These are phyloP conservation scores for Aspergillus leporis DNA, from an alignment of 495 filamentous ascomycete genomes.

Conservation along the genomic window DNA sequence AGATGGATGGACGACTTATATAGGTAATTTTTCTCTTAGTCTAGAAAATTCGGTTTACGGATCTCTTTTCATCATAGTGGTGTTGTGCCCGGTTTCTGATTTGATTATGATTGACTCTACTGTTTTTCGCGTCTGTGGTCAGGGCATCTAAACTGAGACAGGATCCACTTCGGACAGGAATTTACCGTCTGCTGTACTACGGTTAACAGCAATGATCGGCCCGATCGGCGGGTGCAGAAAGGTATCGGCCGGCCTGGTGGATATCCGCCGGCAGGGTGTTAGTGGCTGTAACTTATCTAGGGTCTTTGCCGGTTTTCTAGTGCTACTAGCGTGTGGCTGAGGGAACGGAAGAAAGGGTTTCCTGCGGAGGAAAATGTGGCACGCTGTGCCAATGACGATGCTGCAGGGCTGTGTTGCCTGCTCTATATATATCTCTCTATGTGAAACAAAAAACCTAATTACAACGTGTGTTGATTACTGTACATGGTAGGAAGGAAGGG, in stretches of 20 bases:
- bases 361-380: not conserved
- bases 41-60: not conserved
- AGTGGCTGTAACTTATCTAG: not conserved
- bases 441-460: not conserved
- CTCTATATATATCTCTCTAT: conserved; percentile 1
- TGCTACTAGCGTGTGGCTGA: not conserved
- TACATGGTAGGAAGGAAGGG: not conserved
- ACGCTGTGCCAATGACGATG: not conserved
- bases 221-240: not conserved
- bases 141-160: not conserved
- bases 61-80: not conserved
- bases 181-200: not conserved
- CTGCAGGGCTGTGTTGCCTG: not conserved
- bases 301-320: not conserved
- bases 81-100: not conserved
- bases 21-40: not conserved
- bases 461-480: not conserved
- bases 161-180: not conserved
- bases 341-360: not conserved
- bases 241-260: not conserved
- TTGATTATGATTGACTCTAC: not conserved
- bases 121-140: not conserved
- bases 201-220: conserved; percentile 1
- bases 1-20: not conserved
- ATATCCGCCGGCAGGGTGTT: not conserved